phyloP scores from a whole-genome alignment of 73 alveolate genomes.

The Tetrahymena thermophila region DNA sequence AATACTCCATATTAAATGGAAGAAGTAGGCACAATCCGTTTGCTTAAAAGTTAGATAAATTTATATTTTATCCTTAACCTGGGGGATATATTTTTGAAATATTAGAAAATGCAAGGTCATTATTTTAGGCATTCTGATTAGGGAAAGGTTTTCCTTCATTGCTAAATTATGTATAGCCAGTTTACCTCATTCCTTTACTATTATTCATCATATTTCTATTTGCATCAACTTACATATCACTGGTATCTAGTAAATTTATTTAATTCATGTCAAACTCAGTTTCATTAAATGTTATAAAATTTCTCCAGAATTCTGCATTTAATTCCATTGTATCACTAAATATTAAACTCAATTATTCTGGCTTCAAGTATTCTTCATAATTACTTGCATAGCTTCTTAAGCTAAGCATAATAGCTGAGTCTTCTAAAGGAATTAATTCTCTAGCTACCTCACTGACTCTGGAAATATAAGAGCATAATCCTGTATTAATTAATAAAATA shows the following conservation, averaged over 20 bases:
- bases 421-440: not conserved
- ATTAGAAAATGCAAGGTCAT: not conserved
- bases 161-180: not conserved
- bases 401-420: not conserved
- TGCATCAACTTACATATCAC: not conserved
- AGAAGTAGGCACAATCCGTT: not conserved
- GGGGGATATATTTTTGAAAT: not conserved
- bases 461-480: not conserved
- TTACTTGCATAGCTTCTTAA: not conserved
- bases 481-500: not conserved
- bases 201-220: not conserved
- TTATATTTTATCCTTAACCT: not conserved
- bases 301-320: not conserved
- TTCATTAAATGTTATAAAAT: not conserved
- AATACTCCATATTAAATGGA: not conserved
- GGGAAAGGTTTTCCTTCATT: not conserved
- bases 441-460: not conserved
- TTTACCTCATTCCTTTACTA: not conserved
- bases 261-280: not conserved
- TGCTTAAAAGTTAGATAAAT: not conserved
- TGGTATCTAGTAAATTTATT: not conserved
- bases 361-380: not conserved
- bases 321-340: not conserved
- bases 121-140: not conserved
- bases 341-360: not conserved